Percentiles rank a stretch among this genome's conserved stretches.
Evolutionary conservation across 495 filamentous ascomycete species (phyloP).

Genomic region (Oleoguttula mirabilis): DNA sequence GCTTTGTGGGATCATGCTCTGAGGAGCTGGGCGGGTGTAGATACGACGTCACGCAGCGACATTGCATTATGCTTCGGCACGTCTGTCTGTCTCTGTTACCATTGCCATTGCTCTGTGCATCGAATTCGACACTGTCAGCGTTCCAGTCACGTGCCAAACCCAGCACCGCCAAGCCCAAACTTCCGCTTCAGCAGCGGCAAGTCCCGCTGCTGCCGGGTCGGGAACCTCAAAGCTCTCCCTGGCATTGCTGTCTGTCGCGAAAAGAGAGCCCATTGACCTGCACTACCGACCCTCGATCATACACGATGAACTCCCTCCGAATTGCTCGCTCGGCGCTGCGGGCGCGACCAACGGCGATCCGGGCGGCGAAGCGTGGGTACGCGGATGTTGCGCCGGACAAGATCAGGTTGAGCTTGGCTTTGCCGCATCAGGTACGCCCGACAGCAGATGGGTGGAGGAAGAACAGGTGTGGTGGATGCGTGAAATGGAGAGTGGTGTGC

Average conservation of each 20-base stretch:
- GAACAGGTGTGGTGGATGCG: not conserved
- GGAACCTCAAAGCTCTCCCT: slow-evolving; percentile 12
- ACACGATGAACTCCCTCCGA: slow-evolving; percentile 77
- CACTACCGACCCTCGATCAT: slow-evolving; percentile 3
- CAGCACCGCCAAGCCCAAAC: no score
- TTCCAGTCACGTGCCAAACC: no score
- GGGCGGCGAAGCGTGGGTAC: slow-evolving; percentile 70
- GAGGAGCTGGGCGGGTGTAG: no score
- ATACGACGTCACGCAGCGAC: no score
- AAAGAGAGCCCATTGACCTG: slow-evolving; percentile 23
- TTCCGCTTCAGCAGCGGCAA: no score
- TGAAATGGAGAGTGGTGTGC: slow-evolving; percentile 1
- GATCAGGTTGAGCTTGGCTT: slow-evolving; percentile 93
- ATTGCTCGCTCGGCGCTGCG: slow-evolving; percentile 77
- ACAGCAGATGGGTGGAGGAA: slow-evolving; percentile 3
- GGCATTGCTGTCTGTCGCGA: not conserved
- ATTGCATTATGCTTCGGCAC: no score
- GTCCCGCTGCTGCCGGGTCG: no score
- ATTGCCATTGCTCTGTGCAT: no score
- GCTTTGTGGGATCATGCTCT: no score
- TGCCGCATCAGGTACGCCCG: slow-evolving; percentile 87
- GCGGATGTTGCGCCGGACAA: slow-evolving; percentile 90
- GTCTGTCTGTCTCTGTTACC: no score
- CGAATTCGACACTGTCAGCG: no score
- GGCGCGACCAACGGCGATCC: slow-evolving; percentile 57